These are phyloP conservation scores for Proliferodiscus dingleyae DNA, from an alignment of 2,329 filamentous ascomycete species.

Conservation along the genomic window DNA sequence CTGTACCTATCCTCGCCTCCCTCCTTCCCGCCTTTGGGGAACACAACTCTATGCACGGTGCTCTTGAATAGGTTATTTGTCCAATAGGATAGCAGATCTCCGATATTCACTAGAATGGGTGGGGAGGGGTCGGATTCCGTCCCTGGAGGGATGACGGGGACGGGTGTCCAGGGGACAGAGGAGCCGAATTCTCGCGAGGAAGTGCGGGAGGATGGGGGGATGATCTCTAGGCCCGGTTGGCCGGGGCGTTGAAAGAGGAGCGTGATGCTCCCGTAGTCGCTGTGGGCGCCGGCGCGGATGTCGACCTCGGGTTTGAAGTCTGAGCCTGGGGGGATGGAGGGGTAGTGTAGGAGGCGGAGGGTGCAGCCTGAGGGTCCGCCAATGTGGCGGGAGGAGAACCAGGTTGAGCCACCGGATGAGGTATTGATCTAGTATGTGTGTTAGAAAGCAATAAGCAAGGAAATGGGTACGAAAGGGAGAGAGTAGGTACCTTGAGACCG, in stretches of 20 bases:
- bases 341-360: conserved; percentile 66
- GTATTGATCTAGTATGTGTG: conserved; percentile 20
- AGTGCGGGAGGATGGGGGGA: conserved; percentile 43
- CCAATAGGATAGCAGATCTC: conserved; percentile 76
- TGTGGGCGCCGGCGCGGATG: conserved; percentile 86
- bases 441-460: conserved; percentile 13
- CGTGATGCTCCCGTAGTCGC: conserved; percentile 67
- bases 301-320: conserved; percentile 50
- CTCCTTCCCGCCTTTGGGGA: conserved; percentile 47
- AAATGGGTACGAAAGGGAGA: not conserved
- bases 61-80: conserved; percentile 82
- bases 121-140: conserved; percentile 55
- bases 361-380: conserved; percentile 46
- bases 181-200: conserved; percentile 32
- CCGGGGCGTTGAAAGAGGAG: conserved; percentile 81
- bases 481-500: conserved; percentile 57
- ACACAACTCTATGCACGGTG: conserved; percentile 85
- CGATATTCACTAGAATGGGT: conserved; percentile 72
- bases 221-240: conserved; percentile 82
- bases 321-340: conserved; percentile 40
- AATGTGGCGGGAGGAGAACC: conserved; percentile 58
- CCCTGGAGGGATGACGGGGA: conserved; percentile 59
- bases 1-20: conserved; percentile 53
- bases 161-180: conserved; percentile 51
- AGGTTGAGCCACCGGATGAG: conserved; percentile 21